Percentiles rank a stretch among this genome's conserved stretches.
Evolutionary conservation across 2,329 filamentous ascomycete genomes (phyloP).

Genomic region (Stagonosporopsis chrysanthemi): DNA sequence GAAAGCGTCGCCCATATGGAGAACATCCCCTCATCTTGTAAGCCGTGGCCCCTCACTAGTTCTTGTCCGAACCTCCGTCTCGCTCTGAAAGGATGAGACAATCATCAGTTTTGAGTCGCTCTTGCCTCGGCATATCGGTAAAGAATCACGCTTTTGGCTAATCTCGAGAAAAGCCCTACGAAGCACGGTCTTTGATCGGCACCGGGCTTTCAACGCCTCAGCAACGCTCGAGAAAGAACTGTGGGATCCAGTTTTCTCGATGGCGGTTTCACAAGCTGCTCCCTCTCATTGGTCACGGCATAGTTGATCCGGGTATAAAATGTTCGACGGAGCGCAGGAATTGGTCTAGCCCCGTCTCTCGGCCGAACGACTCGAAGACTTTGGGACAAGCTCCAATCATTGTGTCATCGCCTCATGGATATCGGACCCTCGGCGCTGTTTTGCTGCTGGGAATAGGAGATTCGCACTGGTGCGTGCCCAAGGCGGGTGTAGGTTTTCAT

Average conservation of each 20-base stretch:
- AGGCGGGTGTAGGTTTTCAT: conserved; percentile 8
- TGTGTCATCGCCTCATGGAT: conserved; percentile 15
- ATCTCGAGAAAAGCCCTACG: conserved; percentile 7
- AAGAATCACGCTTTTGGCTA: conserved; percentile 2
- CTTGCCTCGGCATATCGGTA: conserved; percentile 19
- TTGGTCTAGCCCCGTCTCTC: conserved; percentile 9
- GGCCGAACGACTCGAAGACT: conserved; percentile 18
- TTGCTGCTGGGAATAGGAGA: conserved; percentile 16
- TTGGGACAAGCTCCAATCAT: conserved; percentile 14
- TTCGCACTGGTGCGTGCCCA: conserved; percentile 4
- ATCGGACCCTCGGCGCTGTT: conserved; percentile 3
- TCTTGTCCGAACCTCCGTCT: conserved; percentile 9
- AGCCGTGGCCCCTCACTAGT: not conserved
- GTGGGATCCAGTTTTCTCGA: conserved; percentile 14
- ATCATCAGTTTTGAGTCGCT: not conserved
- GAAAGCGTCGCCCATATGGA: not conserved
- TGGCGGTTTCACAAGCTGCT: not conserved
- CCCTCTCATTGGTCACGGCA: conserved; percentile 6
- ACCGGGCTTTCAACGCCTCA: conserved; percentile 10
- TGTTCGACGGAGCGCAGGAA: not conserved
- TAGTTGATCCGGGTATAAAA: not conserved
- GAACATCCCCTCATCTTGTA: not conserved
- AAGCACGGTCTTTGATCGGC: conserved; percentile 13
- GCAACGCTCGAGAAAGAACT: conserved; percentile 7
- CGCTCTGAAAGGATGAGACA: conserved; percentile 6